Percentiles rank a stretch among this genome's conserved stretches.
phyloP scores from a whole-genome alignment of 148 eudicot species.

The Cornus kousa region DNA sequence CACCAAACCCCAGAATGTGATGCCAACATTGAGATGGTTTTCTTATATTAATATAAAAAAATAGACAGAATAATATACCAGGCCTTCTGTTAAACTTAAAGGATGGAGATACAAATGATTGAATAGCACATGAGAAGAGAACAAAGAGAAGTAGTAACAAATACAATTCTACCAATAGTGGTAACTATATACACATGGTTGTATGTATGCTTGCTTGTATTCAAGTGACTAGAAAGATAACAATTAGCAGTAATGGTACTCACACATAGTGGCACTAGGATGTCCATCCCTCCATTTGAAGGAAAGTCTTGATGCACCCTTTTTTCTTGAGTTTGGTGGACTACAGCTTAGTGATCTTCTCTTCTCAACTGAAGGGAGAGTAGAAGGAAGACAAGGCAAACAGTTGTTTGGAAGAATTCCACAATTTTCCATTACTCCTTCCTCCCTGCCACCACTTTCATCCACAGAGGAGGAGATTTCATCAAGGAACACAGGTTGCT shows the following conservation, averaged over 20 bases:
- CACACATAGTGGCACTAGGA: constrained; percentile 49
- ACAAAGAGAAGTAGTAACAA: neutral
- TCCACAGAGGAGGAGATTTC: constrained; percentile 61
- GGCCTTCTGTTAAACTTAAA: too few relatives aligned
- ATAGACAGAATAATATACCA: neutral
- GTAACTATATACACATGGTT: neutral
- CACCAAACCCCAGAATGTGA: neutral
- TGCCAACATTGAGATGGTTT: neutral
- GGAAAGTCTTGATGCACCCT: constrained; percentile 56
- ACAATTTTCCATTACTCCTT: constrained; percentile 62
- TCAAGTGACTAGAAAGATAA: neutral
- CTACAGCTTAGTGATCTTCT: constrained; percentile 64
- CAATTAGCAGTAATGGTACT: constrained; percentile 20
- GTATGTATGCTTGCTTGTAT: neutral
- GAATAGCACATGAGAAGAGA: neutral
- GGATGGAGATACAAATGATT: too few relatives aligned
- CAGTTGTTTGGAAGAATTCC: constrained; percentile 70
- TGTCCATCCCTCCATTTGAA: constrained; percentile 88
- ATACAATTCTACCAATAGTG: neutral
- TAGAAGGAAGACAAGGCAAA: constrained; percentile 79
- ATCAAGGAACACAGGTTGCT: constrained; percentile 50
- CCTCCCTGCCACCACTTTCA: constrained; percentile 48
- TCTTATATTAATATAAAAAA: too few relatives aligned
- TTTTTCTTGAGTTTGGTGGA: constrained; percentile 68
- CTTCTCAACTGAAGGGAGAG: constrained; percentile 65